A percentile compares a stretch with the other conserved stretches of the same genome.
Evolutionary conservation across 306 rosid genomes (phyloP).

Genomic region (Argentina anserina): DNA sequence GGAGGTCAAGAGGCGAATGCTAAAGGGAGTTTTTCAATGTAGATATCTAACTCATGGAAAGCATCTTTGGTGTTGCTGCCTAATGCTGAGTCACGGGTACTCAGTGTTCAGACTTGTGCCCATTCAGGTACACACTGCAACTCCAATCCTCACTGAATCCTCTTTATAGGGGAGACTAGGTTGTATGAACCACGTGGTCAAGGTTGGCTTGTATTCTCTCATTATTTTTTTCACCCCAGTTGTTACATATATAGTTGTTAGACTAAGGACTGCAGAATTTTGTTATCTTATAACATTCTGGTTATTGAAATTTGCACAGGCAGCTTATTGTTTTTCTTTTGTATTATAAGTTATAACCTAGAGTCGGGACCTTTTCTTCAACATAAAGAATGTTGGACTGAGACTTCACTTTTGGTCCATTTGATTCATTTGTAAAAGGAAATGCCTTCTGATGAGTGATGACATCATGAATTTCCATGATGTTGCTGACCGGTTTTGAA

Average conservation of each 20-base stretch:
- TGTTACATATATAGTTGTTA: conserved; percentile 75
- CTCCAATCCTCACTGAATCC: conserved; percentile 47
- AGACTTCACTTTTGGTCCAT: conserved; percentile 9
- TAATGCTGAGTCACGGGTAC: conserved; percentile 47
- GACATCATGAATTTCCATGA: neutral
- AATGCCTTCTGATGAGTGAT: conserved; percentile 1
- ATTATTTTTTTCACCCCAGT: conserved; percentile 25
- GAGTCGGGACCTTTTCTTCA: conserved; percentile 10
- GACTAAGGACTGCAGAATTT: conserved; percentile 65
- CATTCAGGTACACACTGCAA: conserved; percentile 40
- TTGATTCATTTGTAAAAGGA: conserved; percentile 13
- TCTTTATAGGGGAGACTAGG: conserved; percentile 57
- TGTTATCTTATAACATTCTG: conserved; percentile 56
- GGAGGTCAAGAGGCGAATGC: conserved; percentile 2
- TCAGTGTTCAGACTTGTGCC: conserved; percentile 40
- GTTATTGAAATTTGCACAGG: conserved; percentile 81
- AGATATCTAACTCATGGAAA: conserved; percentile 80
- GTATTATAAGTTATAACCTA: conserved; percentile 30
- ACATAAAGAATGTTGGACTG: conserved; percentile 24
- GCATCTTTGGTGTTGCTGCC: conserved; percentile 52
- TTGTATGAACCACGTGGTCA: conserved; percentile 56
- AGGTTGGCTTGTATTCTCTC: conserved; percentile 55
- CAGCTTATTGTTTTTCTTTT: conserved; percentile 19
- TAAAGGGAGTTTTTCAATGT: conserved; percentile 60
- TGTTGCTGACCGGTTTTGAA: neutral